Evolutionary conservation across 2,329 filamentous ascomycete genomes (phyloP).

Genomic region (Penicillium occitanis): DNA sequence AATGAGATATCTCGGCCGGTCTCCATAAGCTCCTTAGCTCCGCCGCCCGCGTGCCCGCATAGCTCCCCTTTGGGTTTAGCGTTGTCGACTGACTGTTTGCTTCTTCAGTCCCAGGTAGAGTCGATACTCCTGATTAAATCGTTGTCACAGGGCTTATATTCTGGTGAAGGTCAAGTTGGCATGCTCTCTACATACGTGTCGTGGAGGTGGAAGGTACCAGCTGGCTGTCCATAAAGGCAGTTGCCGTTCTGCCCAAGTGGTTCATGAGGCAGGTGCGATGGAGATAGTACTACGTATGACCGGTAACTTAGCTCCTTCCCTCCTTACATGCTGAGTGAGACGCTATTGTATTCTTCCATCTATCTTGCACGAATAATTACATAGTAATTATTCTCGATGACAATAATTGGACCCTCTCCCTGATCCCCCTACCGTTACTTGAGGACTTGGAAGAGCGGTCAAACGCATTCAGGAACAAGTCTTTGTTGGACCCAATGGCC

Average conservation of each 20-base stretch:
- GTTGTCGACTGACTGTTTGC: conserved; percentile 22
- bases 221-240: not conserved
- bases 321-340: not conserved
- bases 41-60: conserved; percentile 25
- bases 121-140: no score
- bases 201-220: not conserved
- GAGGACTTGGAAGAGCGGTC: conserved; percentile 16
- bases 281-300: not conserved
- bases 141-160: no score
- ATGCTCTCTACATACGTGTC: not conserved
- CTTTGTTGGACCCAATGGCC: not conserved
- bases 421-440: not conserved
- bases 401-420: not conserved
- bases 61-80: conserved; percentile 31
- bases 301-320: not conserved
- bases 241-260: not conserved
- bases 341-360: not conserved
- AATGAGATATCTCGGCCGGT: not conserved
- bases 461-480: conserved; percentile 5
- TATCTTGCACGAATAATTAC: not conserved
- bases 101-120: not conserved
- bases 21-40: conserved; percentile 12
- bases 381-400: not conserved
- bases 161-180: no score
- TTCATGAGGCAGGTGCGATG: not conserved